Evolutionary conservation across 176 grass and related monocot species (phyloP).

Genomic region (Aegilops sharonensis): DNA sequence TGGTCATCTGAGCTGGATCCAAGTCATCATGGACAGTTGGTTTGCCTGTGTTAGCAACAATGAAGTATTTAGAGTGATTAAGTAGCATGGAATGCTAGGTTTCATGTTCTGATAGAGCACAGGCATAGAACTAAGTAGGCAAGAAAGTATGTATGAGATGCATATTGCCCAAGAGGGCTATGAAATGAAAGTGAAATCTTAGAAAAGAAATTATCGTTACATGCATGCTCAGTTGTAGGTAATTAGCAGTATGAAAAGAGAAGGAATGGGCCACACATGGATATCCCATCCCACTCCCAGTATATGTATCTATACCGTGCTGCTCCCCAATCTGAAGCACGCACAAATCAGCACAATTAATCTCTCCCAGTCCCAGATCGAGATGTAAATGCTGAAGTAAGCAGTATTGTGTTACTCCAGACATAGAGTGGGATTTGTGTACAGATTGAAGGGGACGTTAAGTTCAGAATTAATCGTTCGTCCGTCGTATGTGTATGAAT

Average conservation of each 20-base stretch:
- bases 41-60: constrained; percentile 27
- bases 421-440: too few relatives aligned
- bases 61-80: not conserved
- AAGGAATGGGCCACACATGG: not conserved
- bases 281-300: not conserved
- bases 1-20: constrained; percentile 32
- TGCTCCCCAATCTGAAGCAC: not conserved
- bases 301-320: not conserved
- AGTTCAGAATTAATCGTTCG: not conserved
- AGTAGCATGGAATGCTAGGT: not conserved
- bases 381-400: not conserved
- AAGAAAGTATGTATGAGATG: not conserved
- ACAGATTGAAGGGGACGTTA: not conserved
- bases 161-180: not conserved
- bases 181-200: not conserved
- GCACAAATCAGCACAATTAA: not conserved
- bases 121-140: not conserved
- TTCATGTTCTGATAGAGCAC: not conserved
- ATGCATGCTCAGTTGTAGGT: not conserved
- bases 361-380: not conserved
- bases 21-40: constrained; percentile 26
- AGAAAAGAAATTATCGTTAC: not conserved
- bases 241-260: not conserved
- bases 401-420: too few relatives aligned
- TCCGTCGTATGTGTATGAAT: not conserved